Conservation (phyloP, 148 eudicot genomes). For the Agrostemma githago region DNA sequence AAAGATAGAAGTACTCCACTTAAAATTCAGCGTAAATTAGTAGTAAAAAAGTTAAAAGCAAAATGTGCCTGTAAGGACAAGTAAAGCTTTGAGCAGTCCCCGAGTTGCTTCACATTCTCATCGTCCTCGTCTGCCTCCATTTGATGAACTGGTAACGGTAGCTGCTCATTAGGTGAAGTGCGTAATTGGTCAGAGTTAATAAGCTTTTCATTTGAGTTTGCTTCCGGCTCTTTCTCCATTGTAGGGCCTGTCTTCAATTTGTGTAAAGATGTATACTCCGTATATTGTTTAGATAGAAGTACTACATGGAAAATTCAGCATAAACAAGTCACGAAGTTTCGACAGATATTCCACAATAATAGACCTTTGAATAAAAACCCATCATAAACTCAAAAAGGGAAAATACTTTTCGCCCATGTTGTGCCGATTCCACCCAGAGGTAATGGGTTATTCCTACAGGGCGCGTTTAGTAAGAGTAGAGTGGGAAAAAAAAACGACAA, state of each 20-base stretch:
- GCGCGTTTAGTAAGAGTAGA: no score
- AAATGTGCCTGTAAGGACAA: conserved; percentile 29
- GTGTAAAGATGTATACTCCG: neutral
- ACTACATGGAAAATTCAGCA: neutral
- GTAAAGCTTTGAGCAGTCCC: conserved; percentile 33
- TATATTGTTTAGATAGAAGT: neutral
- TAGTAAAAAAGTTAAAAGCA: neutral
- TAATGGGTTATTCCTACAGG: no score
- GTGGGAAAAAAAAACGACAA: no score
- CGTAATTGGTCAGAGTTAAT: conserved; percentile 5
- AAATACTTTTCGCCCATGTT: no score
- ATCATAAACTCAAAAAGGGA: no score
- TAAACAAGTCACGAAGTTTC: neutral
- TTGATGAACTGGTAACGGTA: conserved; percentile 30
- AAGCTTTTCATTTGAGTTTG: conserved; percentile 11
- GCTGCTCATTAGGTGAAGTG: conserved; percentile 5
- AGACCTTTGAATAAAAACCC: no score
- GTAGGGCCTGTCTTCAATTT: neutral
- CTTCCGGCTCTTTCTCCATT: conserved; percentile 13
- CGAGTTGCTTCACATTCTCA: conserved; percentile 35
- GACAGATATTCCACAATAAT: neutral
- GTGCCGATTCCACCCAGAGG: no score
- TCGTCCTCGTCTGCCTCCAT: conserved; percentile 33
- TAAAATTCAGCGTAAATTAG: neutral
- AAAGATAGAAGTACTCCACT: neutral